Evolutionary conservation across 208 protist species (phyloP).

Genomic region (Leishmania lainsoni): DNA sequence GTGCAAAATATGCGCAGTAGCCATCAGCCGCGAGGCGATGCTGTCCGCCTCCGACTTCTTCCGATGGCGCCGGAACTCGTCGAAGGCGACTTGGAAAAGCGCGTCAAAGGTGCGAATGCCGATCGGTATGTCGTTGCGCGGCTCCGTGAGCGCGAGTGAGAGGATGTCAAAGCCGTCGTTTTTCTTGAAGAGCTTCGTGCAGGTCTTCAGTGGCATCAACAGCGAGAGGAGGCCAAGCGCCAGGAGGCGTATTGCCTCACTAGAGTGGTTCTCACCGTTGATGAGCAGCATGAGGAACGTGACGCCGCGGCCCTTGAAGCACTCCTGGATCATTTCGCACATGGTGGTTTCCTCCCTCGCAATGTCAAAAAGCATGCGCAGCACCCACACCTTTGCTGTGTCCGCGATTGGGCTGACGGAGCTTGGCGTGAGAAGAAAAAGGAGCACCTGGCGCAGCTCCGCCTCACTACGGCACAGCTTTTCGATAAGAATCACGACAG

Average conservation of each 20-base stretch:
- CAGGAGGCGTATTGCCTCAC: constrained; percentile 80
- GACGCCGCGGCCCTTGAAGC: constrained; percentile 63
- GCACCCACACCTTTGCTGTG: constrained; percentile 68
- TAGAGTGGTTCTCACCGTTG: constrained; percentile 71
- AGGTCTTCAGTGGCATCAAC: constrained; percentile 70
- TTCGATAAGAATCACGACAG: constrained; percentile 80
- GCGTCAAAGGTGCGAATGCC: constrained; percentile 74
- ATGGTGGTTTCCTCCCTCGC: constrained; percentile 64
- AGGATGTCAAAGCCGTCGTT: constrained; percentile 73
- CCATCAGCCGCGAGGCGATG: constrained; percentile 31
- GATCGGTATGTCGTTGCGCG: constrained; percentile 44
- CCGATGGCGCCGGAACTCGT: constrained; percentile 57
- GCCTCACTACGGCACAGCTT: constrained; percentile 76
- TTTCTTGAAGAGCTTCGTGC: constrained; percentile 65
- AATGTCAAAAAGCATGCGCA: constrained; percentile 92
- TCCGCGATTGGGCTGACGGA: constrained; percentile 35
- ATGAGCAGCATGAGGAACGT: constrained; percentile 72
- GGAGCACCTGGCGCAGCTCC: constrained; percentile 67
- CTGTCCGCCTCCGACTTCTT: constrained; percentile 24
- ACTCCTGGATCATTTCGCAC: constrained; percentile 65
- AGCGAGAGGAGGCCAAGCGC: constrained; percentile 82
- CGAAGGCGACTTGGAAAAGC: constrained; percentile 84
- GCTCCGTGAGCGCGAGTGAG: constrained; percentile 55
- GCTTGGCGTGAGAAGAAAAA: constrained; percentile 61
- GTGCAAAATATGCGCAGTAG: constrained; percentile 26